These are phyloP conservation scores for Candida glaebosa DNA, from an alignment of 805 yeast species.

Conservation along the genomic window DNA sequence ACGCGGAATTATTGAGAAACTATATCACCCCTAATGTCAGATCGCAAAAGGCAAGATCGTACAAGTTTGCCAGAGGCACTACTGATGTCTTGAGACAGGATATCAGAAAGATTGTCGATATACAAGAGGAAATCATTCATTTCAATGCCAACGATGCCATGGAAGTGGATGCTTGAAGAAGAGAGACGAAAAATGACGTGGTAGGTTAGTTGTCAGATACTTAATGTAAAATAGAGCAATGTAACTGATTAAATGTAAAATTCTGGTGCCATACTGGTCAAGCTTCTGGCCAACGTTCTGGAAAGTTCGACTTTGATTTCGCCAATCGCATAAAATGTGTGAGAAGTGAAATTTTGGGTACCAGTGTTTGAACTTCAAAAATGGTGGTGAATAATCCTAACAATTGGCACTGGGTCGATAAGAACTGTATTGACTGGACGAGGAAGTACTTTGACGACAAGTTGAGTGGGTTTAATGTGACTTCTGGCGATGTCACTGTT, in stretches of 20 bases:
- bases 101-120: constrained; percentile 61
- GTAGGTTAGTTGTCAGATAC: neutral
- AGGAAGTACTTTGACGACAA: constrained; percentile 66
- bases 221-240: neutral
- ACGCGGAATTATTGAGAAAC: constrained; percentile 81
- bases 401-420: constrained; percentile 99
- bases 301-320: neutral
- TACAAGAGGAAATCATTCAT: constrained; percentile 58
- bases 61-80: constrained; percentile 90
- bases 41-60: constrained; percentile 73
- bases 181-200: neutral
- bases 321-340: too few relatives aligned
- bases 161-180: constrained; percentile 39
- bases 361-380: too few relatives aligned
- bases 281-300: too few relatives aligned
- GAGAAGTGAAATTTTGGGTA: too few relatives aligned
- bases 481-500: constrained; percentile 29
- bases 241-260: too few relatives aligned
- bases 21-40: constrained; percentile 89
- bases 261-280: too few relatives aligned
- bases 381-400: constrained; percentile 98
- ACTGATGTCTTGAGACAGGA: constrained; percentile 77
- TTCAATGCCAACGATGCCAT: constrained; percentile 32
- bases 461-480: constrained; percentile 47
- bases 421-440: constrained; percentile 93